A percentile compares a stretch with the other conserved stretches of the same genome.
Conservation (phyloP, 352 stramenopile genomes). For the Globisporangium nagaii region DNA sequence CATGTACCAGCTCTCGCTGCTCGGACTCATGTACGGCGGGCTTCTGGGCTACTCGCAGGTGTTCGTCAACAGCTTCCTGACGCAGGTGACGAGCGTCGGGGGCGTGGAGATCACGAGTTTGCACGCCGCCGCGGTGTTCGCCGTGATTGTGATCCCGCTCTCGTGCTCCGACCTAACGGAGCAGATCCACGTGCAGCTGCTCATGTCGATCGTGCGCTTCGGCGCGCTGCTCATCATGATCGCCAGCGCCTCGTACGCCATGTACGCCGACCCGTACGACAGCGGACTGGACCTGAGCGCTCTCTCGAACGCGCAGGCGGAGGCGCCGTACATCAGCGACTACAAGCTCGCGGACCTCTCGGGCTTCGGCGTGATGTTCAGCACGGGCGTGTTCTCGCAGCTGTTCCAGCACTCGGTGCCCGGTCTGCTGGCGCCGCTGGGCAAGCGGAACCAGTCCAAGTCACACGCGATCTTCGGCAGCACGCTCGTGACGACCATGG, state of each 20-base stretch:
- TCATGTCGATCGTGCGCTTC: constrained; percentile 87
- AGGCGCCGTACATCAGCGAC: constrained; percentile 46
- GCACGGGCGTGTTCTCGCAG: constrained; percentile 86
- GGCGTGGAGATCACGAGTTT: constrained; percentile 44
- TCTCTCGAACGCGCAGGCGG: not conserved
- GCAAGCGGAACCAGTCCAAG: constrained; percentile 49
- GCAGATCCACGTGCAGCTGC: constrained; percentile 84
- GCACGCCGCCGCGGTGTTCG: constrained; percentile 70
- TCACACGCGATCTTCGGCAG: constrained; percentile 62
- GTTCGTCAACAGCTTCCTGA: constrained; percentile 83
- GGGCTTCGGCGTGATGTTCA: constrained; percentile 89
- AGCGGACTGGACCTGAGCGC: constrained; percentile 16
- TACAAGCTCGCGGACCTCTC: constrained; percentile 57
- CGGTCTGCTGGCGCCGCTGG: constrained; percentile 71
- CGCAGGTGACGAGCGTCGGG: constrained; percentile 55
- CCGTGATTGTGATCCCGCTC: constrained; percentile 80
- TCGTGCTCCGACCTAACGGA: constrained; percentile 86
- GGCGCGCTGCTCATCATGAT: constrained; percentile 88
- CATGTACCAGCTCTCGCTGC: constrained; percentile 82
- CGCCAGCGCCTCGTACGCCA: constrained; percentile 64
- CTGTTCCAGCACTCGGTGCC: constrained; percentile 91
- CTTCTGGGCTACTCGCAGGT: constrained; percentile 89
- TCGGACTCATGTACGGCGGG: constrained; percentile 87
- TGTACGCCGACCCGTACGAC: constrained; percentile 68
- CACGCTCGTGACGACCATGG: constrained; percentile 78